These are phyloP conservation scores for Beta vulgaris DNA, from an alignment of 148 eudicot genomes.

Conservation along the genomic window DNA sequence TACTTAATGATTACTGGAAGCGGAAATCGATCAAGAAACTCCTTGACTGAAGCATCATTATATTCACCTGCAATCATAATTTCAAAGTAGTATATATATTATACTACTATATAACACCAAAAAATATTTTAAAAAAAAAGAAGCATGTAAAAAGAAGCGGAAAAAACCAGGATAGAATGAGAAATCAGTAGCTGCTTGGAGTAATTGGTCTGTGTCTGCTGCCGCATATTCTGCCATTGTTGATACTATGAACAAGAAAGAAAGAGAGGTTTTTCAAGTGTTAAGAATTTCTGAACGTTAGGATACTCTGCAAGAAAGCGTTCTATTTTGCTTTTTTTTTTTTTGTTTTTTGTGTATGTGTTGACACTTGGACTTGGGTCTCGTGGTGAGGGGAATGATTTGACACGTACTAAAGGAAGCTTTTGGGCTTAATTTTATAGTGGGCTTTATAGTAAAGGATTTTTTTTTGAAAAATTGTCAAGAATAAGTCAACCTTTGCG, in stretches of 20 bases:
- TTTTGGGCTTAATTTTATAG: too few species aligned
- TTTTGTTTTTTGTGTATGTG: too few species aligned
- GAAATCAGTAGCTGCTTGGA: conserved; percentile 58
- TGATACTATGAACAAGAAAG: not conserved
- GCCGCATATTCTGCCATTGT: conserved; percentile 38
- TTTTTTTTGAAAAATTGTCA: too few species aligned
- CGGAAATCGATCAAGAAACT: conserved; percentile 69
- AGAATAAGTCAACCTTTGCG: too few species aligned
- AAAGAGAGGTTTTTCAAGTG: not conserved
- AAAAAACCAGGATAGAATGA: conserved; percentile 42
- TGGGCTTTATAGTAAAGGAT: too few species aligned
- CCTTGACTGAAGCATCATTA: conserved; percentile 54
- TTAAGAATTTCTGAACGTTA: not conserved
- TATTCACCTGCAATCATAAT: conserved; percentile 40
- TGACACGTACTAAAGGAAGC: too few species aligned
- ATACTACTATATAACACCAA: not conserved
- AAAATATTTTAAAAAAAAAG: not conserved
- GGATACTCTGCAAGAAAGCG: not conserved
- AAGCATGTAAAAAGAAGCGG: not conserved
- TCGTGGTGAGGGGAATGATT: too few species aligned
- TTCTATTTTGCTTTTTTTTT: not conserved
- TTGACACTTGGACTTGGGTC: not conserved
- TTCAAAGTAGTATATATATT: not conserved
- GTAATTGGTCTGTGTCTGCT: conserved; percentile 32
- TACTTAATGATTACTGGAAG: conserved; percentile 77